Conservation (phyloP, 768 basidiomycete genomes). For the Tylopilus cervinicoccineus region DNA sequence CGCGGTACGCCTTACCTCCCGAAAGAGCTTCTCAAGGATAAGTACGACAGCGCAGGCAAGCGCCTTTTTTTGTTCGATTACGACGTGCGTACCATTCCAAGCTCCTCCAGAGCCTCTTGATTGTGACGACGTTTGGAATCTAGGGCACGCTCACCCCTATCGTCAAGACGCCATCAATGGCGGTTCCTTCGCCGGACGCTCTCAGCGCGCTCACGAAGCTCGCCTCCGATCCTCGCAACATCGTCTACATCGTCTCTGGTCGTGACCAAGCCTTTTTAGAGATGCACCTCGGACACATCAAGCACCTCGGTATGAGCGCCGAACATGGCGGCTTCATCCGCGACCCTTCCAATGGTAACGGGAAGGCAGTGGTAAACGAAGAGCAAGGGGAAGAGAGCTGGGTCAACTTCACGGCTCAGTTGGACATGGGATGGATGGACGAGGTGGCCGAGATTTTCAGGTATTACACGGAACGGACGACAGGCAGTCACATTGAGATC, state of each 20-base stretch:
- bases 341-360: slow-evolving; percentile 49
- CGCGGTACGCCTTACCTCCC: slow-evolving; percentile 84
- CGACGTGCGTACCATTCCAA: slow-evolving; percentile 65
- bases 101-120: too few relatives aligned
- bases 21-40: slow-evolving; percentile 48
- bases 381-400: slow-evolving; percentile 41
- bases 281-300: slow-evolving; percentile 83
- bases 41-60: slow-evolving; percentile 72
- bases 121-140: neutral
- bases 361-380: too few relatives aligned
- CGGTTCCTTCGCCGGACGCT: slow-evolving; percentile 71
- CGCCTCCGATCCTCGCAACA: slow-evolving; percentile 75
- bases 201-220: slow-evolving; percentile 71
- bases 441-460: slow-evolving; percentile 95
- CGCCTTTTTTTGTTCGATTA: slow-evolving; percentile 94
- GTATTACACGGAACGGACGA: slow-evolving; percentile 96
- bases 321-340: slow-evolving; percentile 95
- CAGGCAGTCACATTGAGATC: slow-evolving; percentile 92
- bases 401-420: slow-evolving; percentile 82
- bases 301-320: slow-evolving; percentile 83
- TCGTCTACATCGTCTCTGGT: slow-evolving; percentile 97
- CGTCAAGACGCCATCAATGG: slow-evolving; percentile 89
- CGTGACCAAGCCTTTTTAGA: slow-evolving; percentile 92
- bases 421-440: slow-evolving; percentile 98
- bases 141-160: slow-evolving; percentile 96